Percentiles rank a stretch among this genome's conserved stretches.
phyloP scores from a whole-genome alignment of 257 asterid genomes.

The Scutellaria galericulata region DNA sequence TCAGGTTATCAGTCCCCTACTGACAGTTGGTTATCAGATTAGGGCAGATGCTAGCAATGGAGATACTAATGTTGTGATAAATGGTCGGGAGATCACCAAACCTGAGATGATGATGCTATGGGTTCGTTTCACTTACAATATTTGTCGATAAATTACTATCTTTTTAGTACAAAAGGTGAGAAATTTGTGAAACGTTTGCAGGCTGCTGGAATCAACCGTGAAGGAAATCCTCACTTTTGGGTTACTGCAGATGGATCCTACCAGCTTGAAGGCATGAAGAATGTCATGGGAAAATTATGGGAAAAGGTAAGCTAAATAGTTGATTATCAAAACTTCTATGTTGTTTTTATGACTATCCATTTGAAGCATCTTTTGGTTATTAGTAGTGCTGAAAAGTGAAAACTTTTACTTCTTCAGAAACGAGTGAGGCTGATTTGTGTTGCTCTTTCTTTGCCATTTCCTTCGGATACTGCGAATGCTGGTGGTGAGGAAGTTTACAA shows the following conservation, averaged over 20 bases:
- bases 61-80: slow-evolving; percentile 63
- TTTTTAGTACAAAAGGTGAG: slow-evolving; percentile 30
- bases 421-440: slow-evolving; percentile 61
- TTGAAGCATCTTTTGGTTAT: slow-evolving; percentile 16
- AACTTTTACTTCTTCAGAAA: slow-evolving; percentile 50
- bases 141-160: background rate
- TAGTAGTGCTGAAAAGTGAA: slow-evolving; percentile 30
- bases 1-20: slow-evolving; percentile 72
- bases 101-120: slow-evolving; percentile 63
- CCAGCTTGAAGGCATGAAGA: slow-evolving; percentile 73
- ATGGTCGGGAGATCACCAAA: slow-evolving; percentile 75
- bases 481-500: slow-evolving; percentile 45
- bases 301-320: slow-evolving; percentile 54
- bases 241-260: slow-evolving; percentile 69
- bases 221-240: slow-evolving; percentile 78
- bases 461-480: slow-evolving; percentile 44
- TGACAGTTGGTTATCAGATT: slow-evolving; percentile 59
- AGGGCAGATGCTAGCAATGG: slow-evolving; percentile 77
- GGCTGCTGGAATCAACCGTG: slow-evolving; percentile 72
- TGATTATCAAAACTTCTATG: background rate
- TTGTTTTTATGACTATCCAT: slow-evolving; percentile 8
- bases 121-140: slow-evolving; percentile 44
- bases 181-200: slow-evolving; percentile 40
- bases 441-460: slow-evolving; percentile 78
- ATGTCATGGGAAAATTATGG: slow-evolving; percentile 84